Evolutionary conservation across 345 rosid species (phyloP), one percentile per base, ranked within the genome.

Genomic region (Citrus unshiu): DNA sequence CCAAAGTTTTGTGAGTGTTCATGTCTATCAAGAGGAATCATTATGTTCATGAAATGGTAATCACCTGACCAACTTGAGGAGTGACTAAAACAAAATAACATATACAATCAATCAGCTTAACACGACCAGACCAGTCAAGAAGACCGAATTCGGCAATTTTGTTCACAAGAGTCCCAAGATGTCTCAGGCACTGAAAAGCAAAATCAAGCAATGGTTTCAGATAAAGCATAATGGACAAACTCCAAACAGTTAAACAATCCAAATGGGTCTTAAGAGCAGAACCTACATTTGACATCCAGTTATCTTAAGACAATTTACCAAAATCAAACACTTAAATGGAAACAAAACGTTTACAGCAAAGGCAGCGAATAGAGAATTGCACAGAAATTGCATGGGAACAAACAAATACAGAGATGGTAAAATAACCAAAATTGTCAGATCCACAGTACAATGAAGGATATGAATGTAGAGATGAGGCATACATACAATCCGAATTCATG

Each of bases 31-130:
- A 29, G 35, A 39, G 29, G 46, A 77, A 73, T 18, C 70, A 14
- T 22, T 56, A 56, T 16, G 24, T 72, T 14, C 25, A n/a, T 51
- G 43, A 74, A 64, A 32, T 57, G 75, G 29, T 58, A 77, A 69
- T 85, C 81, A 95, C 99, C 99, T 90, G 93, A 81, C 97, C 96
- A 77, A 86, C 85, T 84, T 88, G 89, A 78, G 99, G 98, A 83
- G 81, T 79, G 77, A 92, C 89, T 73, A 86, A 82, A 72, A 95
- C 74, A 80, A 95, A 84, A 85, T 88, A 83, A 82, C 92, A 89
- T 76, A 93, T 88, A 86, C 99, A 90, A 72, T 85, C 89, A 83
- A 91, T 86, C 75, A 93, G 87, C 87, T 82, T 91, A 71, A 86
- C 86, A 65, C 99, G 97, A 78, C 97, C 99, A 74, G 80, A 81